phyloP scores from a whole-genome alignment of 108 stramenopile genomes.

The Nitzschia putrida region DNA sequence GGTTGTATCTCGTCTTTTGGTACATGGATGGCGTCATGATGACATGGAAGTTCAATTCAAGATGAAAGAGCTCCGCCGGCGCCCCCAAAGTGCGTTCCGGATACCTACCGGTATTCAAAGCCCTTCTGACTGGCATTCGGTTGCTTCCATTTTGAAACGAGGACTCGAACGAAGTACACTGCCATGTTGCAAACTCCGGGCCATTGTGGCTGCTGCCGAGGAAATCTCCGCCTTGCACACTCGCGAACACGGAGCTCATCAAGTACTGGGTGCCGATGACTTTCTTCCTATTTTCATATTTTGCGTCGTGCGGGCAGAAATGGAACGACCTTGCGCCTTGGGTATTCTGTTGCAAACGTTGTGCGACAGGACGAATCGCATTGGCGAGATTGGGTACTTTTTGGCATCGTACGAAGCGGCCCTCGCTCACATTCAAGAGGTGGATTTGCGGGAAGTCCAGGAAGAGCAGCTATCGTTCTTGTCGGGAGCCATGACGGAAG shows the following conservation, averaged over 20 bases:
- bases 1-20: slow-evolving; percentile 73
- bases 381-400: slow-evolving; percentile 90
- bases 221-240: slow-evolving; percentile 65
- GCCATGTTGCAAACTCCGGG: slow-evolving; percentile 80
- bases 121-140: slow-evolving; percentile 71
- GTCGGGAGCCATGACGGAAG: slow-evolving; percentile 25
- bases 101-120: slow-evolving; percentile 58
- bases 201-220: slow-evolving; percentile 80
- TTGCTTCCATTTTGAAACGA: slow-evolving; percentile 67
- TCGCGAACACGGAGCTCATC: slow-evolving; percentile 34
- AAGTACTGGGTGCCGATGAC: slow-evolving; percentile 83
- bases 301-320: slow-evolving; percentile 75
- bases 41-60: slow-evolving; percentile 70
- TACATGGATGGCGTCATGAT: slow-evolving; percentile 82
- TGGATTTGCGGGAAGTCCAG: slow-evolving; percentile 50
- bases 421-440: slow-evolving; percentile 76
- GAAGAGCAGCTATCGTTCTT: slow-evolving; percentile 21
- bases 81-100: slow-evolving; percentile 60
- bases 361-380: slow-evolving; percentile 75
- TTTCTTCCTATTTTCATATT: slow-evolving; percentile 92
- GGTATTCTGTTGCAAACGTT: slow-evolving; percentile 69
- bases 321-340: slow-evolving; percentile 82
- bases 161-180: slow-evolving; percentile 79
- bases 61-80: slow-evolving; percentile 46
- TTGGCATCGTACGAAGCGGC: slow-evolving; percentile 88